Percentiles rank a stretch among this genome's conserved stretches.
Conservation (phyloP, 441 rosid species). For the Brassica balearica region DNA sequence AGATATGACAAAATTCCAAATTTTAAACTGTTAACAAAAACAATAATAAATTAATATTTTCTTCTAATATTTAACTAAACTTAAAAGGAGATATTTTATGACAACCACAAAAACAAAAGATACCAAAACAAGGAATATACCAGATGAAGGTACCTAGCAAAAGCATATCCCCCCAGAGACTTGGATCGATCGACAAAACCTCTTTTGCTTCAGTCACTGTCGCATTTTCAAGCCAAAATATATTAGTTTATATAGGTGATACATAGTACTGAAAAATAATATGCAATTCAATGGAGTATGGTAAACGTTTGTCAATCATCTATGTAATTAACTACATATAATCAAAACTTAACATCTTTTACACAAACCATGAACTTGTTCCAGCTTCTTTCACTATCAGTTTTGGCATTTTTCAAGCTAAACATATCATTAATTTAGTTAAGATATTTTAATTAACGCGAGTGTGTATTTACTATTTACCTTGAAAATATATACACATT, state of each 20-base stretch:
- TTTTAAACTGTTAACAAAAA: neutral
- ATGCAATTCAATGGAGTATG: neutral
- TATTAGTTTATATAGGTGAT: neutral
- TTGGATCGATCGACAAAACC: constrained; percentile 19
- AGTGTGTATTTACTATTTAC: neutral
- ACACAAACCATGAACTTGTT: neutral
- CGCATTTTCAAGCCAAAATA: neutral
- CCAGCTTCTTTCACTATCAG: neutral
- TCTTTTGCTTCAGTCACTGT: constrained; percentile 20
- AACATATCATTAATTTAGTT: neutral
- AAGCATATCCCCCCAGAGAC: constrained; percentile 38
- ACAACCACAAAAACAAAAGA: constrained; percentile 27
- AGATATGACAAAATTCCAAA: neutral
- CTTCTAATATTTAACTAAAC: neutral
- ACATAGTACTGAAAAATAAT: neutral
- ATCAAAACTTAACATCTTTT: neutral
- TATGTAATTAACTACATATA: neutral
- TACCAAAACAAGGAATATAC: constrained; percentile 37
- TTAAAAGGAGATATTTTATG: constrained; percentile 5
- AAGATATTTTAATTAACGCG: neutral
- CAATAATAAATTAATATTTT: neutral
- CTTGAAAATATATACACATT: neutral
- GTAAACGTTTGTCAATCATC: neutral
- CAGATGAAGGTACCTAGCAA: constrained; percentile 29
- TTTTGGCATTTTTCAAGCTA: neutral